A percentile compares a stretch with the other conserved stretches of the same genome.
phyloP scores from a whole-genome alignment of 257 asterid genomes.

The Cruciata laevipes region DNA sequence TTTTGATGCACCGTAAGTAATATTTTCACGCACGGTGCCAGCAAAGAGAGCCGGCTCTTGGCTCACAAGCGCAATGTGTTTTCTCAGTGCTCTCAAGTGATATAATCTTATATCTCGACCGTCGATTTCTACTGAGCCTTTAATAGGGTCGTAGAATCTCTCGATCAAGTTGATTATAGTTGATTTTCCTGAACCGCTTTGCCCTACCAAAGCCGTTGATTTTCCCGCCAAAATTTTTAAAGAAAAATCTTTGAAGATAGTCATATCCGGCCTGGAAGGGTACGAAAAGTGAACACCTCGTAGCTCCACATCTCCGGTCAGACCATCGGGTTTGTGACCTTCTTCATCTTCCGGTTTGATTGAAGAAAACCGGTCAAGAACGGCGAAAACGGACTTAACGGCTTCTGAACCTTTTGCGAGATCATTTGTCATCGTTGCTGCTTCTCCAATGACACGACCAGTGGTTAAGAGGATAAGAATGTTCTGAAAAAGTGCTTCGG shows the following conservation, averaged over 20 bases:
- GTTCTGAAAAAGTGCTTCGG: constrained; percentile 59
- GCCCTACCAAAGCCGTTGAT: constrained; percentile 81
- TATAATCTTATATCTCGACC: constrained; percentile 63
- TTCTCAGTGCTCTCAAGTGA: constrained; percentile 49
- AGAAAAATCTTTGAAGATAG: constrained; percentile 60
- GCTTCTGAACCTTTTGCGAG: constrained; percentile 72
- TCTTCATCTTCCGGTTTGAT: constrained; percentile 68
- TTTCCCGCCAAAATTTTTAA: constrained; percentile 52
- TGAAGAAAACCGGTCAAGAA: constrained; percentile 55
- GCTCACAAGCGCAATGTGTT: constrained; percentile 71
- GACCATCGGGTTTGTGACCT: constrained; percentile 37
- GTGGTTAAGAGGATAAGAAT: constrained; percentile 74
- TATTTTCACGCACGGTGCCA: constrained; percentile 59
- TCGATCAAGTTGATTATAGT: constrained; percentile 67
- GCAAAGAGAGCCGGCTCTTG: constrained; percentile 80
- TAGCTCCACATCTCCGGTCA: constrained; percentile 53
- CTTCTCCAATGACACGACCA: constrained; percentile 79
- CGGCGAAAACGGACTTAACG: constrained; percentile 62
- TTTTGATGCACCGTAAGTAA: constrained; percentile 52
- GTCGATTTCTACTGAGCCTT: constrained; percentile 59
- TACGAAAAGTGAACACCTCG: constrained; percentile 52
- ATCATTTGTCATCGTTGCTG: constrained; percentile 86
- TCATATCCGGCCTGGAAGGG: constrained; percentile 51
- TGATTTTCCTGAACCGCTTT: constrained; percentile 88
- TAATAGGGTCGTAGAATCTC: constrained; percentile 64